A percentile compares a stretch with the other conserved stretches of the same genome.
phyloP scores from a whole-genome alignment of 495 filamentous ascomycete species.

The Penicillium taxi region DNA sequence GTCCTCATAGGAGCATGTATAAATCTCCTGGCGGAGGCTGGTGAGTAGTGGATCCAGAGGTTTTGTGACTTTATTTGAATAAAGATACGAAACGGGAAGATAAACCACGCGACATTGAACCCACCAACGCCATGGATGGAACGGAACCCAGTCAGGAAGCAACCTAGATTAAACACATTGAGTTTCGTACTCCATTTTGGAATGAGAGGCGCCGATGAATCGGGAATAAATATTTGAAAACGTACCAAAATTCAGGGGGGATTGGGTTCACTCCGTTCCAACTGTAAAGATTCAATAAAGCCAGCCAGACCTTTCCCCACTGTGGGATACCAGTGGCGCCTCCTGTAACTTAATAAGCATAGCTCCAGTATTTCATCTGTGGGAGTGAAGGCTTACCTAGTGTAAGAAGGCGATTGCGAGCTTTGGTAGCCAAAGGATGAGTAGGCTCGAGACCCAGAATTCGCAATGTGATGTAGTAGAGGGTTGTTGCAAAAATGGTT shows the following conservation, averaged over 20 bases:
- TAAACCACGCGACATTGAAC: background rate
- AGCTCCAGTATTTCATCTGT: background rate
- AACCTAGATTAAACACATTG: background rate
- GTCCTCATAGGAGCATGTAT: background rate
- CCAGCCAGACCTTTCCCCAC: conserved; percentile 1
- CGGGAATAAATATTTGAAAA: background rate
- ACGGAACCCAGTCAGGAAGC: background rate
- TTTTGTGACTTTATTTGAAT: background rate
- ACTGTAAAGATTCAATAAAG: background rate
- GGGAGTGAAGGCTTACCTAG: background rate
- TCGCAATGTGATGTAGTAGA: background rate
- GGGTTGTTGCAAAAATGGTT: background rate
- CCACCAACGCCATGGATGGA: conserved; percentile 1
- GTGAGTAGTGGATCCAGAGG: background rate
- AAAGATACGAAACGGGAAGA: background rate
- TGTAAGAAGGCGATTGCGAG: background rate
- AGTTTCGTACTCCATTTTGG: too few relatives aligned
- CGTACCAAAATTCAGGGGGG: background rate
- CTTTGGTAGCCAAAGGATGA: background rate
- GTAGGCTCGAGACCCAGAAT: background rate
- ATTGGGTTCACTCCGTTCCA: background rate
- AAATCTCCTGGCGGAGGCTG: background rate
- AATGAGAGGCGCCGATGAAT: background rate
- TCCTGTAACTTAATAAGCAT: background rate
- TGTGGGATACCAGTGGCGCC: background rate